These are phyloP conservation scores for Aspergillus candidus DNA, from an alignment of 2,329 filamentous ascomycete species.

Conservation along the genomic window DNA sequence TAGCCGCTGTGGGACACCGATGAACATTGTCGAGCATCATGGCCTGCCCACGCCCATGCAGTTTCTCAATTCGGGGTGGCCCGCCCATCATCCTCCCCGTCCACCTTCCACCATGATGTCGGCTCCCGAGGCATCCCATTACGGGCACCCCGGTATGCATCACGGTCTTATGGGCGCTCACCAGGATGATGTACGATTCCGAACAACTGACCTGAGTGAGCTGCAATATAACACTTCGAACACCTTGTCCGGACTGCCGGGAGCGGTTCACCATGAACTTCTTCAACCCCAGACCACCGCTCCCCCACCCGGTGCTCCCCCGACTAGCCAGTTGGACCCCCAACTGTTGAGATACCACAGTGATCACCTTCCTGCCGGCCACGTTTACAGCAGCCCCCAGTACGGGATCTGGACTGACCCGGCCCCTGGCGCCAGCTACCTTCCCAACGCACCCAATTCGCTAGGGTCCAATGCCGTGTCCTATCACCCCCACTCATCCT, in stretches of 20 bases:
- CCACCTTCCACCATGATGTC: constrained; percentile 43
- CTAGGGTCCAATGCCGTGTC: constrained; percentile 11
- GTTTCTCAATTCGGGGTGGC: constrained; percentile 46
- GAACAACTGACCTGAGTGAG: constrained; percentile 27
- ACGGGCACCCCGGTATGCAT: constrained; percentile 47
- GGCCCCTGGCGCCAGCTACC: constrained; percentile 13
- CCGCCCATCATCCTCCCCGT: constrained; percentile 47
- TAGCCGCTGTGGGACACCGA: constrained; percentile 33
- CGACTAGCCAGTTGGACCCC: constrained; percentile 37
- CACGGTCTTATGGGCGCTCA: constrained; percentile 33
- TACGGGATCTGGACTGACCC: constrained; percentile 21
- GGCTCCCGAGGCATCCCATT: constrained; percentile 43
- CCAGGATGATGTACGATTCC: constrained; percentile 42
- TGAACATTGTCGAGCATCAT: constrained; percentile 21
- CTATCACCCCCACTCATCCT: constrained; percentile 11
- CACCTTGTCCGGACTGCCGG: constrained; percentile 39
- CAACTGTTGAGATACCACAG: constrained; percentile 32
- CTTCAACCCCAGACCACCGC: constrained; percentile 29
- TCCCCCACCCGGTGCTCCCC: constrained; percentile 17
- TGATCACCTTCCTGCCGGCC: constrained; percentile 11
- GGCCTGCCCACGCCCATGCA: constrained; percentile 8
- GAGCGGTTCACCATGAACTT: constrained; percentile 39
- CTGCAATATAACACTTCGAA: constrained; percentile 27
- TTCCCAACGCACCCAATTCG: constrained; percentile 10
- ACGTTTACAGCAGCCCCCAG: constrained; percentile 13